Evolutionary conservation across 768 basidiomycete species (phyloP).

Genomic region (Leccinum rimulosum): DNA sequence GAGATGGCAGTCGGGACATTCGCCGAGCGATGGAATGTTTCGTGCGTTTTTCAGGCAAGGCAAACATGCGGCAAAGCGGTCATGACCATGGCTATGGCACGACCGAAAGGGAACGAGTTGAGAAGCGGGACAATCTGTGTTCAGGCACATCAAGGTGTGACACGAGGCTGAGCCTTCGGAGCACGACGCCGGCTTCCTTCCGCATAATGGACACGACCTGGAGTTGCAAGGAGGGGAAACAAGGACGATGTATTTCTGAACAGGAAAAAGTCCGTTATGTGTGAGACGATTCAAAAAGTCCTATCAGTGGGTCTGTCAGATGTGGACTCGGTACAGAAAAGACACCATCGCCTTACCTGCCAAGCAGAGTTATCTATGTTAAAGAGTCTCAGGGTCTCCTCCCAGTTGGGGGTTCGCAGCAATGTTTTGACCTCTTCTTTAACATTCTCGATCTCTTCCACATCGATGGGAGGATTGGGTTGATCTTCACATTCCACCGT

Average conservation of each 20-base stretch:
- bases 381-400: too few relatives aligned
- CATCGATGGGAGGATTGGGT: conserved; percentile 14
- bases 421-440: too few relatives aligned
- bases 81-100: conserved; percentile 12
- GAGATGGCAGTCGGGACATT: conserved; percentile 21
- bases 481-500: conserved; percentile 14
- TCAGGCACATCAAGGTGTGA: conserved; percentile 16
- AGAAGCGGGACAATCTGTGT: conserved; percentile 18
- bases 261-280: conserved; percentile 2
- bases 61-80: conserved; percentile 4
- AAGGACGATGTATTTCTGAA: background rate
- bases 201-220: conserved; percentile 17
- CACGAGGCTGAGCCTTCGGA: conserved; percentile 2
- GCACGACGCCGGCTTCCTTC: conserved; percentile 3
- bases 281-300: conserved; percentile 17
- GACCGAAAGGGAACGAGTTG: conserved; percentile 15
- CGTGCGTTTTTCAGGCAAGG: conserved; percentile 8
- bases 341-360: too few relatives aligned
- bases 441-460: conserved; percentile 17
- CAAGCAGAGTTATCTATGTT: too few relatives aligned
- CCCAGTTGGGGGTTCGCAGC: too few relatives aligned
- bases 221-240: too few relatives aligned
- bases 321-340: too few relatives aligned
- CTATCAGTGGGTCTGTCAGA: background rate
- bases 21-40: conserved; percentile 4